Conservation (phyloP, 2,329 filamentous ascomycete genomes). For the Westerdykella sp. region DNA sequence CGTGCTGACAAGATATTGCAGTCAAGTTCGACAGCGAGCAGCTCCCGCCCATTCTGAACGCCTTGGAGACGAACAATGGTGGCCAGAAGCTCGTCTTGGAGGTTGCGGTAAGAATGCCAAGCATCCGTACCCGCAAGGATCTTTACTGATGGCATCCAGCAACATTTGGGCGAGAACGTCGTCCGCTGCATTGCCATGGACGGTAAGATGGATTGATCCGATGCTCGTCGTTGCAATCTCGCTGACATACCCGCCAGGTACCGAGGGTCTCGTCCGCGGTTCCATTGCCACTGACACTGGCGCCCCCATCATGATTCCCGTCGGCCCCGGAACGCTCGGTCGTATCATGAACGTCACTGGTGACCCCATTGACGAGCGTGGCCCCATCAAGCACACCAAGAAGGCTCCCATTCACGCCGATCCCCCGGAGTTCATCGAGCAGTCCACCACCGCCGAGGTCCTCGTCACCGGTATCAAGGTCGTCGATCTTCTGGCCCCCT, state of each 20-base stretch:
- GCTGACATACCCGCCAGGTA: slow-evolving; percentile 57
- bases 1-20: slow-evolving; percentile 43
- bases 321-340: slow-evolving; percentile 86
- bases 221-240: not conserved
- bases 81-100: slow-evolving; percentile 93
- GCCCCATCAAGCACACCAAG: slow-evolving; percentile 92
- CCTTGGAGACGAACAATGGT: slow-evolving; percentile 83
- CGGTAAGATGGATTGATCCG: slow-evolving; percentile 55
- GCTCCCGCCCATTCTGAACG: slow-evolving; percentile 96
- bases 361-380: slow-evolving; percentile 99
- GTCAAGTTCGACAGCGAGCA: slow-evolving; percentile 95
- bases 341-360: slow-evolving; percentile 99
- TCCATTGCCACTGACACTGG: slow-evolving; percentile 80
- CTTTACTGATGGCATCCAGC: slow-evolving; percentile 49
- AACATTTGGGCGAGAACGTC: slow-evolving; percentile 99
- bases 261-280: slow-evolving; percentile 98
- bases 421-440: slow-evolving; percentile 84
- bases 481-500: slow-evolving; percentile 96
- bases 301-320: slow-evolving; percentile 90
- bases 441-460: slow-evolving; percentile 94
- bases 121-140: slow-evolving; percentile 14
- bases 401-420: slow-evolving; percentile 88
- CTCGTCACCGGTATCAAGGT: slow-evolving; percentile 99
- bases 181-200: slow-evolving; percentile 99
- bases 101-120: slow-evolving; percentile 69